Conservation (phyloP, 2,329 filamentous ascomycete genomes). For the Cladophialophora exuberans region DNA sequence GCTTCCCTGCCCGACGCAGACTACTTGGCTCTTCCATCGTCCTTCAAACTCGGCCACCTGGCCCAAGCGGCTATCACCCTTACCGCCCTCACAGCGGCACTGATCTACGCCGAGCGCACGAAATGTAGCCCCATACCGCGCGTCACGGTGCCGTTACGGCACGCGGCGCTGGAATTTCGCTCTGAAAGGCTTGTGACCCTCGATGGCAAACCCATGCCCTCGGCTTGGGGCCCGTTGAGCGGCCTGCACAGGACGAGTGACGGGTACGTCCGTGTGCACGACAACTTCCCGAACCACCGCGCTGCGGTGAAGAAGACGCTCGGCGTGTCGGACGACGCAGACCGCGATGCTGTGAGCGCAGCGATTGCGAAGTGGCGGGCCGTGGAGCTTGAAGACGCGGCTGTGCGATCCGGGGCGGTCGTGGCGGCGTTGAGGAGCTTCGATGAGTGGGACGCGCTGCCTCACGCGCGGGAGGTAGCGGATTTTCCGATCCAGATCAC, state of each 20-base stretch:
- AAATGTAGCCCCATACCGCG: constrained; percentile 34
- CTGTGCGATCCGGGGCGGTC: constrained; percentile 46
- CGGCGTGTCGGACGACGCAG: constrained; percentile 40
- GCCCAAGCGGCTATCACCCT: constrained; percentile 58
- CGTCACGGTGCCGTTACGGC: constrained; percentile 49
- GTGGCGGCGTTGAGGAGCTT: constrained; percentile 56
- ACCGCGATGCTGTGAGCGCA: constrained; percentile 44
- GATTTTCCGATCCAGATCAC: constrained; percentile 53
- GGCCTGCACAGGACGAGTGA: constrained; percentile 57
- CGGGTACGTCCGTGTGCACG: constrained; percentile 60
- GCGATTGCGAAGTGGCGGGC: constrained; percentile 47
- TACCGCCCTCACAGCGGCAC: constrained; percentile 55
- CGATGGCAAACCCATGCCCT: constrained; percentile 40
- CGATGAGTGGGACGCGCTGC: constrained; percentile 55
- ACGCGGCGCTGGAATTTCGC: constrained; percentile 57
- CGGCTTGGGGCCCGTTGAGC: constrained; percentile 50
- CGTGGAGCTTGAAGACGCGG: constrained; percentile 54
- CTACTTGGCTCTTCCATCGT: constrained; percentile 46
- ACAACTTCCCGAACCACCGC: constrained; percentile 57
- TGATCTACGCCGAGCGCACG: constrained; percentile 46
- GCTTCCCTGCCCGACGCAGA: constrained; percentile 3
- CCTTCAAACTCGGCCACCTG: constrained; percentile 58
- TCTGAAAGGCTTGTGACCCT: constrained; percentile 56
- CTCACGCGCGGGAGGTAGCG: constrained; percentile 50
- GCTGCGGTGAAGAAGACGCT: constrained; percentile 50